These are phyloP conservation scores for Allium sativum DNA, from an alignment of 106 monocot genomes.

Conservation along the genomic window DNA sequence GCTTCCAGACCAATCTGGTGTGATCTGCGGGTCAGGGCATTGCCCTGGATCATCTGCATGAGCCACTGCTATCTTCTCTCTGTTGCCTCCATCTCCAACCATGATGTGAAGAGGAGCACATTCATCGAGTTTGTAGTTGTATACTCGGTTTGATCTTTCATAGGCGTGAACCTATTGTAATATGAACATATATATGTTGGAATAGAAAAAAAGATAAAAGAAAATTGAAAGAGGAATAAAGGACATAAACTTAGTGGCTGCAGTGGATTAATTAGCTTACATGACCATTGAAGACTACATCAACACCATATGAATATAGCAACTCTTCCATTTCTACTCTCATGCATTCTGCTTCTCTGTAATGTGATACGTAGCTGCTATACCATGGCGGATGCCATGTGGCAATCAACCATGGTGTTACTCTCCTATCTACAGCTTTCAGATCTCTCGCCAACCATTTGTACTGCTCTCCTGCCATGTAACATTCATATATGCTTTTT, in stretches of 20 bases:
- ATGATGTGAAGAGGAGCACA: constrained; percentile 77
- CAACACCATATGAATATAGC: constrained; percentile 67
- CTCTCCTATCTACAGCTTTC: constrained; percentile 51
- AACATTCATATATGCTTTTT: too few relatives aligned
- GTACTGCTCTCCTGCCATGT: constrained; percentile 61
- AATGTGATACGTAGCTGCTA: constrained; percentile 74
- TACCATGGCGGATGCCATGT: constrained; percentile 96
- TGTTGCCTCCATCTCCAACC: constrained; percentile 85
- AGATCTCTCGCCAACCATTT: constrained; percentile 77
- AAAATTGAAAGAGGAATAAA: not conserved
- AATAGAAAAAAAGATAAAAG: not conserved
- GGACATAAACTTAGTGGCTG: not conserved
- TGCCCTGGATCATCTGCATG: constrained; percentile 71
- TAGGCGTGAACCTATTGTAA: constrained; percentile 79
- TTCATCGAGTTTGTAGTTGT: constrained; percentile 61
- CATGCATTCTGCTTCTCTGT: constrained; percentile 91
- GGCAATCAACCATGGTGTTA: constrained; percentile 88
- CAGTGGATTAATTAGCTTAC: constrained; percentile 29
- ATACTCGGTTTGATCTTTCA: constrained; percentile 84
- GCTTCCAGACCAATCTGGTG: constrained; percentile 40
- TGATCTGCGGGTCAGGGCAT: constrained; percentile 47
- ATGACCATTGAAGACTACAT: constrained; percentile 86
- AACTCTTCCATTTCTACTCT: constrained; percentile 91
- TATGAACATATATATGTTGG: not conserved
- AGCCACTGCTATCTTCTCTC: constrained; percentile 66